phyloP scores from a whole-genome alignment of 225 moss, liverwort and hornwort species.

The Pseudisothecium myosuroides region DNA sequence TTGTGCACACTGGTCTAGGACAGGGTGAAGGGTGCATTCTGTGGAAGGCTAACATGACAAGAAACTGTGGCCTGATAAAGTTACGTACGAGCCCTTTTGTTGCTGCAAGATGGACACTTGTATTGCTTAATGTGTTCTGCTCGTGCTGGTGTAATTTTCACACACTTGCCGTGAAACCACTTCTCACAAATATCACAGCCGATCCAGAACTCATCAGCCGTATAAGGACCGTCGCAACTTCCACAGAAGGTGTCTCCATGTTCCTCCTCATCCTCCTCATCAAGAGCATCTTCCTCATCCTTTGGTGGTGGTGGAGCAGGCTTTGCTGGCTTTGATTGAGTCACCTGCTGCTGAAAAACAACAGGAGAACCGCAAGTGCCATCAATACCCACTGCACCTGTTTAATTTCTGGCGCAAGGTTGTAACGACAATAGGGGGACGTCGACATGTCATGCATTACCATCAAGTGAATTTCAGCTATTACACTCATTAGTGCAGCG shows the following conservation, averaged over 20 bases:
- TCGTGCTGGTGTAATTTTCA: slow-evolving; percentile 61
- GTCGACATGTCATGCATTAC: background rate
- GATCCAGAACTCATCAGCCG: slow-evolving; percentile 62
- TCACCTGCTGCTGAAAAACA: slow-evolving; percentile 26
- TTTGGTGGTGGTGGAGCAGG: slow-evolving; percentile 40
- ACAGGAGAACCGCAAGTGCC: background rate
- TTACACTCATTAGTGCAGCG: background rate
- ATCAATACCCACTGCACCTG: background rate
- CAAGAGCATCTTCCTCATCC: slow-evolving; percentile 43
- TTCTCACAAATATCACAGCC: slow-evolving; percentile 68
- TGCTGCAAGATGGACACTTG: slow-evolving; percentile 70
- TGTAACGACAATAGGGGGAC: background rate
- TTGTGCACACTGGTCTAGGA: slow-evolving; percentile 15
- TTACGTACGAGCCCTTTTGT: slow-evolving; percentile 71
- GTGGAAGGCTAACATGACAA: slow-evolving; percentile 39
- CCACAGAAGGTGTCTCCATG: slow-evolving; percentile 49
- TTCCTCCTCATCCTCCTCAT: slow-evolving; percentile 55
- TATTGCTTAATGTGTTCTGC: slow-evolving; percentile 63
- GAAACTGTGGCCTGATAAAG: slow-evolving; percentile 39
- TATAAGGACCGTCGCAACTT: slow-evolving; percentile 50
- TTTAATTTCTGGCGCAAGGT: background rate
- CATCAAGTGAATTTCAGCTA: background rate
- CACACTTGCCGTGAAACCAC: slow-evolving; percentile 63
- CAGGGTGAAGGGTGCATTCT: slow-evolving; percentile 24
- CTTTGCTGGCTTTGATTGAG: slow-evolving; percentile 42